Evolutionary conservation across 2,329 filamentous ascomycete species (phyloP).

Genomic region (Phaeophleospora eucalypticola): DNA sequence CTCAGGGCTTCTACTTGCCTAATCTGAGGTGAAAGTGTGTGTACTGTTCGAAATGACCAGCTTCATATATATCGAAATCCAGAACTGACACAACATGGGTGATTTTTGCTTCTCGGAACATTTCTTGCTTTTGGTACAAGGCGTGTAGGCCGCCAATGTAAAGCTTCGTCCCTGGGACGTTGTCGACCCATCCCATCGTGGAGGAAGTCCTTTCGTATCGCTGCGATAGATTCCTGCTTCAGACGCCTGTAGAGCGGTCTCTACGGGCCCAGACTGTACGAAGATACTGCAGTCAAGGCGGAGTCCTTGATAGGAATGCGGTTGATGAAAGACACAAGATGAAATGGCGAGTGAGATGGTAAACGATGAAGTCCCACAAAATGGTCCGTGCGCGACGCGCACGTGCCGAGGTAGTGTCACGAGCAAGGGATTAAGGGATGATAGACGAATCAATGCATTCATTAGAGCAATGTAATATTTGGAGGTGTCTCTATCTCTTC

Average conservation of each 20-base stretch:
- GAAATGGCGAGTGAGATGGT: neutral
- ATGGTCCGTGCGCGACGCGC: neutral
- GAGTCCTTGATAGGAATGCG: neutral
- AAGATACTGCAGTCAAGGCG: neutral
- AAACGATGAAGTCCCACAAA: neutral
- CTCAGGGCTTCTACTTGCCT: neutral
- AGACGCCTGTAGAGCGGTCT: no score
- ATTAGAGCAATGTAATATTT: no score
- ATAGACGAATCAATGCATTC: no score
- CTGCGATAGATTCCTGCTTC: no score
- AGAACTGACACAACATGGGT: constrained; percentile 84
- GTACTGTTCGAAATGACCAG: constrained; percentile 49
- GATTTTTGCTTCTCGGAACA: constrained; percentile 68
- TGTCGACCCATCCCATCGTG: constrained; percentile 40
- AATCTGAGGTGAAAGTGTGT: constrained; percentile 74
- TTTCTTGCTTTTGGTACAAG: constrained; percentile 46
- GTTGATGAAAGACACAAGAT: neutral
- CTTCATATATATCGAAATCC: constrained; percentile 57
- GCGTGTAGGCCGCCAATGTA: constrained; percentile 41
- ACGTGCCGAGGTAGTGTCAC: neutral
- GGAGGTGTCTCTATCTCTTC: constrained; percentile 54
- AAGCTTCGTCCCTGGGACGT: constrained; percentile 34
- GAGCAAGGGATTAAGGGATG: no score
- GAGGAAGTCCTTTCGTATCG: neutral
- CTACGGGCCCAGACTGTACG: neutral